These are phyloP conservation scores for Eucalyptus cloeziana DNA, from an alignment of 345 rosid species.

Conservation along the genomic window DNA sequence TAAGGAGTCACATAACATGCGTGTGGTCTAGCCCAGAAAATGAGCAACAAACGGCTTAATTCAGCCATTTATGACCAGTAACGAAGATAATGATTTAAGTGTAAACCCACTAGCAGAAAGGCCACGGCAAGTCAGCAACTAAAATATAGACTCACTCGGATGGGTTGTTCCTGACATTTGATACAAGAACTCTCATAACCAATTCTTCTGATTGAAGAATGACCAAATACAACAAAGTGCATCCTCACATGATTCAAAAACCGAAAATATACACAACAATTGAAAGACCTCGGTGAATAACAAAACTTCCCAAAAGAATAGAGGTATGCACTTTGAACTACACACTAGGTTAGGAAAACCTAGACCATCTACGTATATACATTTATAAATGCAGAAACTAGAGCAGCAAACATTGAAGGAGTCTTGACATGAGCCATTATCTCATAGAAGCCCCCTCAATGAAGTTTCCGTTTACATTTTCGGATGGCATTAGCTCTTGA, in stretches of 20 bases:
- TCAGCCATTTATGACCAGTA: not conserved
- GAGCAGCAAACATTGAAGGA: not conserved
- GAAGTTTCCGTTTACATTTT: conserved; percentile 37
- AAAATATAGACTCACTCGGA: not conserved
- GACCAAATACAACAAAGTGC: not conserved
- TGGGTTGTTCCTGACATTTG: not conserved
- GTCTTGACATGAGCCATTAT: not conserved
- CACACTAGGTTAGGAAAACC: not conserved
- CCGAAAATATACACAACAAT: not conserved
- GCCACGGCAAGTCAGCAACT: not conserved
- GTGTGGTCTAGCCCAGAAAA: not conserved
- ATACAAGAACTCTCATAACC: not conserved
- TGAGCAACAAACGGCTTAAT: not conserved
- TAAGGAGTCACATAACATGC: not conserved
- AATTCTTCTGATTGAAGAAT: not conserved
- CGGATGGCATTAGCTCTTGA: conserved; percentile 14
- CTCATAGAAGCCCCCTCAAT: not conserved
- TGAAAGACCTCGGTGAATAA: not conserved
- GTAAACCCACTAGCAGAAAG: not conserved
- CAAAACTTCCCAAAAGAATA: not conserved
- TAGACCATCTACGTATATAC: not conserved
- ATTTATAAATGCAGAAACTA: not conserved
- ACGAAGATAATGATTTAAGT: not conserved
- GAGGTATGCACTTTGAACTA: not conserved
- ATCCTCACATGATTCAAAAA: not conserved